Percentiles rank a stretch among this genome's conserved stretches.
These are phyloP conservation scores for Candida sp. DNA, from an alignment of 1,139 yeast species.

Conservation along the genomic window DNA sequence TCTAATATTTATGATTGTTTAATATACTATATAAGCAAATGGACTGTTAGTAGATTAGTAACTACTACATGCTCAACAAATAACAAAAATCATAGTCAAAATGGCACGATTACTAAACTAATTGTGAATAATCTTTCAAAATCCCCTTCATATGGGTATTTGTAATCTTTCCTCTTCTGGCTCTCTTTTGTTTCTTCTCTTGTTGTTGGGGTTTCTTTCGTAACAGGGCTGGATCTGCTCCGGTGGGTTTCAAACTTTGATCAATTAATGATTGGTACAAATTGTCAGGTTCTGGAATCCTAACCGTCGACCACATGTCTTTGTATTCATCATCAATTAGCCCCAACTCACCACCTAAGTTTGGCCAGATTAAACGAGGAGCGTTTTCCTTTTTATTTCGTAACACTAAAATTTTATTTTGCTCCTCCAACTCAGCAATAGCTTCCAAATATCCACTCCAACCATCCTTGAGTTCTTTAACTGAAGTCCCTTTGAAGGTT, in stretches of 20 bases:
- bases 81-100: too few species aligned
- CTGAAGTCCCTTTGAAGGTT: constrained; percentile 84
- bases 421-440: constrained; percentile 71
- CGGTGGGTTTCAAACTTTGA: constrained; percentile 91
- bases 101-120: constrained; percentile 18
- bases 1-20: too few species aligned
- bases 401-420: constrained; percentile 74
- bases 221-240: constrained; percentile 90
- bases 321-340: constrained; percentile 81
- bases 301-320: constrained; percentile 73
- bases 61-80: too few species aligned
- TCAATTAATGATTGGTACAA: constrained; percentile 76
- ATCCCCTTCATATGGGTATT: constrained; percentile 96
- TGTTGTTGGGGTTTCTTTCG: constrained; percentile 61
- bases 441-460: constrained; percentile 92
- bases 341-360: constrained; percentile 71
- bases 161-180: constrained; percentile 90
- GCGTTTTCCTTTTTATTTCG: constrained; percentile 90
- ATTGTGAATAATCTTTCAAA: constrained; percentile 72
- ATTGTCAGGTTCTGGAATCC: constrained; percentile 74
- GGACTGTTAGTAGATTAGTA: too few species aligned
- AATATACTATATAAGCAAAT: too few species aligned
- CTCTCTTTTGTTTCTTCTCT: constrained; percentile 82
- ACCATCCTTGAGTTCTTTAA: constrained; percentile 90
- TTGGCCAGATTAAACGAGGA: constrained; percentile 91